Evolutionary conservation across 768 basidiomycete genomes (phyloP).

Genomic region (Tephrocybe sp.): DNA sequence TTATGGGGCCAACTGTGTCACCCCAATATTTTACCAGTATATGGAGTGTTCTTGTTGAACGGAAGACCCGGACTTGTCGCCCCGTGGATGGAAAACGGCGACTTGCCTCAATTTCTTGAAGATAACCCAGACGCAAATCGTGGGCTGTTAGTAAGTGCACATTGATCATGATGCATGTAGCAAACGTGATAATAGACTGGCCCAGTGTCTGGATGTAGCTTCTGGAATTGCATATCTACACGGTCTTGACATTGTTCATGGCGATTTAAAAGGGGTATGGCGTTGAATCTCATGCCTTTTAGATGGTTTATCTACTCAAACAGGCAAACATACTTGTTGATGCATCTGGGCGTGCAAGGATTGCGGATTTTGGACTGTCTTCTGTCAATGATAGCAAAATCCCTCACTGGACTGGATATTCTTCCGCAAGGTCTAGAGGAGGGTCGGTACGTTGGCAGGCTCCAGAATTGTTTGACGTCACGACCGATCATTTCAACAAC

Average conservation of each 20-base stretch:
- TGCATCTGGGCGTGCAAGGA: constrained; percentile 13
- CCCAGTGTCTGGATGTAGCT: constrained; percentile 31
- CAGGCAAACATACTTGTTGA: constrained; percentile 25
- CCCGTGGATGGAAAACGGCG: constrained; percentile 37
- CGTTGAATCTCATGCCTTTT: too few species aligned
- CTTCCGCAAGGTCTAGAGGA: constrained; percentile 11
- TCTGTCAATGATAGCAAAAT: constrained; percentile 15
- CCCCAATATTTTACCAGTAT: constrained; percentile 30
- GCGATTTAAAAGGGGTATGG: constrained; percentile 43
- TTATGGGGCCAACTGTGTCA: constrained; percentile 14
- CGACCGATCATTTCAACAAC: constrained; percentile 8
- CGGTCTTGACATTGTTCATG: constrained; percentile 35
- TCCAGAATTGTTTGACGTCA: constrained; percentile 19
- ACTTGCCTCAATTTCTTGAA: constrained; percentile 23
- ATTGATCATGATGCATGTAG: too few species aligned
- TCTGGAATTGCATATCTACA: constrained; percentile 33
- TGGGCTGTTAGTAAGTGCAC: background rate
- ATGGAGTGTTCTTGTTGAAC: constrained; percentile 24
- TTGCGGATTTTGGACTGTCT: constrained; percentile 26
- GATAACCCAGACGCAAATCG: constrained; percentile 9
- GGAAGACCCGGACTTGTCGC: constrained; percentile 29
- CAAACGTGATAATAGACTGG: background rate
- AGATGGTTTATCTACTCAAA: too few species aligned
- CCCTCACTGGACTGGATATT: constrained; percentile 13
- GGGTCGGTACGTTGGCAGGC: constrained; percentile 21